Evolutionary conservation across 345 rosid genomes (phyloP), one percentile per base, ranked within the genome.

Genomic region (Alliaria petiolata): DNA sequence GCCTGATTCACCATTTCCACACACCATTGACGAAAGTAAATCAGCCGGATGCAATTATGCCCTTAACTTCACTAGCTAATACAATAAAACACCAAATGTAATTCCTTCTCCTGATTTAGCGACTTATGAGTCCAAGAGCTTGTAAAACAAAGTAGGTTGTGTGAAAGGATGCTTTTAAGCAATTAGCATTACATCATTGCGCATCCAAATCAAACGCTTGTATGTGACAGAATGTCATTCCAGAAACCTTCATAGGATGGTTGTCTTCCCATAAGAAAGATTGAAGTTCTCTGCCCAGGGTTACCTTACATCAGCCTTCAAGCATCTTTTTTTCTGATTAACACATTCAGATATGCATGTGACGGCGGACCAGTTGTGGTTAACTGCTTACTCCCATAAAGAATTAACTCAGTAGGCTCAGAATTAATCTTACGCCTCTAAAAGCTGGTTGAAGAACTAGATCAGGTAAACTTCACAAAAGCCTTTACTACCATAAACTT

Each of bases 401-500:
- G 42, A 34, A 36, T 25, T 40, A 42, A 36, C 40, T 40, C 50
- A 42, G 6, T 13, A 35, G 7, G 35, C 55, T 26, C 50, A 45
- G 17, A 28, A 14, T 38, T 46, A 9, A n/a, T 58, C 40, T 4
- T 26, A 35, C 5, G 9, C 66, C 25, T 22, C 25, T 22, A 22
- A 22, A 22, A 40, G 46, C 39, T 47, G 50, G 64, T 66, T 54
- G 75, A 67, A 36, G 30, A 7, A 17, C 42, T 13, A 22, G 61
- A 40, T 74, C 60, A 43, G 20, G 16, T 35, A 57, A 66, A 49
- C 71, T 47, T 76, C 40, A 62, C 54, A 55, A 54, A 22, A 73
- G 20, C 71, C 35, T 45, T 62, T 56, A 45, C 80, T 26, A 70
- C 69, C 54, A 58, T 47, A 65, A 78, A 26, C 45, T 53, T 55